These are phyloP conservation scores for Hypericum perforatum DNA, from an alignment of 345 rosid genomes.

Conservation along the genomic window DNA sequence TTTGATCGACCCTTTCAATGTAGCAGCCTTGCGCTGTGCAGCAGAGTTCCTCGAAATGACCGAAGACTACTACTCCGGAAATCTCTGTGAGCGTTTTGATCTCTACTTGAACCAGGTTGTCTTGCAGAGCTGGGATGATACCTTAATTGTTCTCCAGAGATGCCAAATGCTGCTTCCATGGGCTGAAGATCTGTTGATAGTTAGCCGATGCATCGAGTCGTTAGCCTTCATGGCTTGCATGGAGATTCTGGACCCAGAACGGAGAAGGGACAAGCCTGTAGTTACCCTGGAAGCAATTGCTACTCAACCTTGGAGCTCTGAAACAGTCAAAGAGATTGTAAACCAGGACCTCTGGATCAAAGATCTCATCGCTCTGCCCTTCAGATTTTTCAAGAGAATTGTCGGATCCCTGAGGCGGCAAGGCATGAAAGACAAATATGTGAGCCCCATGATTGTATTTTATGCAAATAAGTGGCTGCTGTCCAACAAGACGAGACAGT, in stretches of 20 bases:
- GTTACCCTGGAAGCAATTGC: slow-evolving; percentile 39
- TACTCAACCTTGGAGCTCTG: slow-evolving; percentile 47
- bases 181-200: slow-evolving; percentile 54
- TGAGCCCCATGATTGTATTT: slow-evolving; percentile 52
- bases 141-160: slow-evolving; percentile 54
- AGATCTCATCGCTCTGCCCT: slow-evolving; percentile 60
- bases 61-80: slow-evolving; percentile 23
- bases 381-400: slow-evolving; percentile 58
- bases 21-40: slow-evolving; percentile 59
- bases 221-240: slow-evolving; percentile 78
- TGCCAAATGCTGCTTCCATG: slow-evolving; percentile 47
- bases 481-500: slow-evolving; percentile 31
- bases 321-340: slow-evolving; percentile 28
- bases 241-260: slow-evolving; percentile 85
- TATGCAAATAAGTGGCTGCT: slow-evolving; percentile 51
- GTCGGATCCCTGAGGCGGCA: slow-evolving; percentile 66
- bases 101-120: slow-evolving; percentile 73
- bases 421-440: slow-evolving; percentile 77
- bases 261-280: slow-evolving; percentile 34
- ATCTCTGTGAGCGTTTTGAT: slow-evolving; percentile 64
- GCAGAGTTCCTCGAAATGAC: slow-evolving; percentile 70
- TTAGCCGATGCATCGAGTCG: slow-evolving; percentile 73
- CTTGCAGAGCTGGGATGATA: slow-evolving; percentile 70
- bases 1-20: slow-evolving; percentile 54
- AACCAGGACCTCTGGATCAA: slow-evolving; percentile 62